Conservation (phyloP, 805 yeast genomes). For the Saccharomycopsis synnaedendra region DNA sequence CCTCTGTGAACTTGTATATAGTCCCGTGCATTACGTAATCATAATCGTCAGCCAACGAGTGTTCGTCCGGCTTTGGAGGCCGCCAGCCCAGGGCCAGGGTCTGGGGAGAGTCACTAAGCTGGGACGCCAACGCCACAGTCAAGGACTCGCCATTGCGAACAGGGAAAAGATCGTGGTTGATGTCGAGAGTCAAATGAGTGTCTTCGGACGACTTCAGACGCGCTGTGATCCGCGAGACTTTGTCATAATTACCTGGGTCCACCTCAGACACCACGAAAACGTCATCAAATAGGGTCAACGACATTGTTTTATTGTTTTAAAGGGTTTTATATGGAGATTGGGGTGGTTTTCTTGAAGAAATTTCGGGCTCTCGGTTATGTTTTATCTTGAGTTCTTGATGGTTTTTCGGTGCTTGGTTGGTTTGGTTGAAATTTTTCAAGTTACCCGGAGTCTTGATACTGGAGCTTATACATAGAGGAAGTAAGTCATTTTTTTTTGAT, state of each 20-base stretch:
- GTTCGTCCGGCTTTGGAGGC: slow-evolving; percentile 65
- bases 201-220: slow-evolving; percentile 59
- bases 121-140: slow-evolving; percentile 77
- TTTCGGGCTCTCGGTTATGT: not conserved
- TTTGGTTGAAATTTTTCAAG: no score
- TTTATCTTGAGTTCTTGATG: not conserved
- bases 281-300: slow-evolving; percentile 82
- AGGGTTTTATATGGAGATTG: not conserved
- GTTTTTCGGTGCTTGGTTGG: not conserved
- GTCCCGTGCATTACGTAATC: slow-evolving; percentile 98
- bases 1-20: slow-evolving; percentile 92
- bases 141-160: slow-evolving; percentile 64
- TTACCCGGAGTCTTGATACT: no score
- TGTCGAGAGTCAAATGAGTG: slow-evolving; percentile 75
- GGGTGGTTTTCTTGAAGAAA: not conserved
- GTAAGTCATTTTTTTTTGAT: no score
- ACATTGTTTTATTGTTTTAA: slow-evolving; percentile 28
- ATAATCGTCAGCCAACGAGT: slow-evolving; percentile 88
- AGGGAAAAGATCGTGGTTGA: slow-evolving; percentile 88
- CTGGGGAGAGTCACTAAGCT: slow-evolving; percentile 35
- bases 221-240: slow-evolving; percentile 78
- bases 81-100: slow-evolving; percentile 28
- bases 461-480: no score
- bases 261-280: slow-evolving; percentile 76
- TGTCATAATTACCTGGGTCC: slow-evolving; percentile 85